These are phyloP conservation scores for Penicillium ochrochloron DNA, from an alignment of 495 filamentous ascomycete species.

Conservation along the genomic window DNA sequence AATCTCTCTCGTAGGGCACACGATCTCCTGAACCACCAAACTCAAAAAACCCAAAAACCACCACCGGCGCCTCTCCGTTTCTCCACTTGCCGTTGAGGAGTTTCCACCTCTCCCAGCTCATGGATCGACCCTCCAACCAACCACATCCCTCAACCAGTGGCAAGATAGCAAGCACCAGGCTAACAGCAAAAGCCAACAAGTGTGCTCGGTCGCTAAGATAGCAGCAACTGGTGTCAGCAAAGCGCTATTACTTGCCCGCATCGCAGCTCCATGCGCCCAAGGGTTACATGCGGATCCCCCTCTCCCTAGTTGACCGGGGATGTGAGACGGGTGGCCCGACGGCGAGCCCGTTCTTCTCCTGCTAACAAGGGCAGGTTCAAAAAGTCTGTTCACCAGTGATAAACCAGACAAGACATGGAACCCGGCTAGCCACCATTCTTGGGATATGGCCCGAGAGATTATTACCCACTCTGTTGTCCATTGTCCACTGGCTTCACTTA, in stretches of 20 bases:
- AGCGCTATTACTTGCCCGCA: slow-evolving; percentile 19
- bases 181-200: not conserved
- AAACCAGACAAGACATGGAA: not conserved
- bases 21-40: slow-evolving; percentile 6
- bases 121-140: slow-evolving; percentile 17
- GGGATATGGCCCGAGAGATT: slow-evolving; percentile 3
- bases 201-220: slow-evolving; percentile 19
- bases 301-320: not conserved
- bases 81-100: slow-evolving; percentile 11
- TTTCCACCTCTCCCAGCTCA: not conserved
- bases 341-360: slow-evolving; percentile 16
- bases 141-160: slow-evolving; percentile 17
- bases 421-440: slow-evolving; percentile 1
- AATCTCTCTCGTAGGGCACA: slow-evolving; percentile 3
- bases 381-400: slow-evolving; percentile 2
- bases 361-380: not conserved
- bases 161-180: slow-evolving; percentile 18
- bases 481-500: not conserved
- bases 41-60: slow-evolving; percentile 7
- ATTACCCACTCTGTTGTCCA: slow-evolving; percentile 6
- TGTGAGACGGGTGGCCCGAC: slow-evolving; percentile 26
- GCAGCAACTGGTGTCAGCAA: slow-evolving; percentile 8
- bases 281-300: slow-evolving; percentile 25
- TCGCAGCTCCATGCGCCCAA: not conserved
- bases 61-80: not conserved